A percentile compares a stretch with the other conserved stretches of the same genome.
These are phyloP conservation scores for Saprolegnia parasitica DNA, from an alignment of 352 stramenopile genomes.

Conservation along the genomic window DNA sequence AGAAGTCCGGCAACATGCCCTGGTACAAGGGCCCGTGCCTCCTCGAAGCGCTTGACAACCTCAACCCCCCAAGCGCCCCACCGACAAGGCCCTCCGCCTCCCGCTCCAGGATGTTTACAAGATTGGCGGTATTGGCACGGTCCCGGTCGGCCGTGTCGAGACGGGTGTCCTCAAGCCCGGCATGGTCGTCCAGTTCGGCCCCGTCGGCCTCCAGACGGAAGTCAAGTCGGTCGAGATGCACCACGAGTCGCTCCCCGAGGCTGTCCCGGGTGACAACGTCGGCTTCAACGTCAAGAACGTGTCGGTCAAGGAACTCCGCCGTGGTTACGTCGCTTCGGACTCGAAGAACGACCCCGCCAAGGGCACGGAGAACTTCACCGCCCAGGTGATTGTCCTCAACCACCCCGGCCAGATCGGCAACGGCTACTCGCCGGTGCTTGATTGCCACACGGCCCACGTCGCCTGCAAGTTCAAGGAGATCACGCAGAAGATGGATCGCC, in stretches of 20 bases:
- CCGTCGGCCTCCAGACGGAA: conserved; percentile 84
- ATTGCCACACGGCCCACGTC: conserved; percentile 97
- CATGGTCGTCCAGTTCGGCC: conserved; percentile 90
- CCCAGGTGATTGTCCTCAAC: conserved; percentile 96
- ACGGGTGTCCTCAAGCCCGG: conserved; percentile 94
- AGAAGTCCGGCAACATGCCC: conserved; percentile 91
- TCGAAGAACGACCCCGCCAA: conserved; percentile 89
- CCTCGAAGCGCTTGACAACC: conserved; percentile 89
- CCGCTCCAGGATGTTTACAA: conserved; percentile 97
- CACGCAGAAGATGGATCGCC: conserved; percentile 95
- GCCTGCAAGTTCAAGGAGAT: conserved; percentile 94
- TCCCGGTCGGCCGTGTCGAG: conserved; percentile 96
- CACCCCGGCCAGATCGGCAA: conserved; percentile 89
- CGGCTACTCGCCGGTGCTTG: conserved; percentile 94
- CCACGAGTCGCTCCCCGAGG: conserved; percentile 90
- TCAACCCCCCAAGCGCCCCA: conserved; percentile 88
- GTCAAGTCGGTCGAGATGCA: conserved; percentile 97
- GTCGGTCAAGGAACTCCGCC: conserved; percentile 89
- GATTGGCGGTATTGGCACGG: conserved; percentile 95
- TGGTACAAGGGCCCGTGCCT: conserved; percentile 95
- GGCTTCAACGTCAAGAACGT: conserved; percentile 98
- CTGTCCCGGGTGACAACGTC: conserved; percentile 92
- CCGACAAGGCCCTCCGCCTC: conserved; percentile 94
- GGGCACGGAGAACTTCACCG: conserved; percentile 84
- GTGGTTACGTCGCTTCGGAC: conserved; percentile 94